phyloP scores from a whole-genome alignment of 495 filamentous ascomycete species.

The Penicillium antarcticum region DNA sequence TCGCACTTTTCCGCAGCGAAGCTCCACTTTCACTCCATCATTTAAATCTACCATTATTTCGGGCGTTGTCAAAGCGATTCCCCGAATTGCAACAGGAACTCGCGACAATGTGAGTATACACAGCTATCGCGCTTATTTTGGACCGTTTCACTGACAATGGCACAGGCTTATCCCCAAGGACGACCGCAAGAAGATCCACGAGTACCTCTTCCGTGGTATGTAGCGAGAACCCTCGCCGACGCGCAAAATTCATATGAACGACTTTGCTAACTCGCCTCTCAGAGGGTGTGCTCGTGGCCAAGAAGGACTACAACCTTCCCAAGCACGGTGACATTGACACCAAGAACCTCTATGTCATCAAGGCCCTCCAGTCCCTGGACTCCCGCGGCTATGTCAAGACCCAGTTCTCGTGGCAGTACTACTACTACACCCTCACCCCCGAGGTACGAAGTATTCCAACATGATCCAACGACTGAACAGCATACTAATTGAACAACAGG shows the following conservation, averaged over 20 bases:
- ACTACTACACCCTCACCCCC: slow-evolving; percentile 99
- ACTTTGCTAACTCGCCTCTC: slow-evolving; percentile 19
- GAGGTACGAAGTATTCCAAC: slow-evolving; percentile 44
- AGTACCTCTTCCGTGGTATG: slow-evolving; percentile 98
- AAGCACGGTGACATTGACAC: slow-evolving; percentile 95
- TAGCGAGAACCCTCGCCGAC: slow-evolving; percentile 25
- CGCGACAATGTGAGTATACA: slow-evolving; percentile 51
- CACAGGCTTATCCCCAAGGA: slow-evolving; percentile 95
- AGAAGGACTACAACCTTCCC: slow-evolving; percentile 95
- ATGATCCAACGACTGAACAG: background rate
- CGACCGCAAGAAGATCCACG: slow-evolving; percentile 99
- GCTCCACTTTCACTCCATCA: slow-evolving; percentile 39
- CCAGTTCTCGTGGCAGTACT: slow-evolving; percentile 99
- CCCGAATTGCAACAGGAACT: slow-evolving; percentile 57
- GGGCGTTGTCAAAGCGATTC: slow-evolving; percentile 55
- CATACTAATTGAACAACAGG: slow-evolving; percentile 32
- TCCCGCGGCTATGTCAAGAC: slow-evolving; percentile 99
- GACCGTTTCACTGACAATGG: slow-evolving; percentile 20
- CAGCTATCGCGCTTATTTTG: background rate
- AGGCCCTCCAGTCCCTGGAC: slow-evolving; percentile 95
- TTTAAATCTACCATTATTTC: slow-evolving; percentile 40
- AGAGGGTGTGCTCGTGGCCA: slow-evolving; percentile 98
- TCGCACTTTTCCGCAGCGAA: slow-evolving; percentile 39
- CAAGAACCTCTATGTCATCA: slow-evolving; percentile 98
- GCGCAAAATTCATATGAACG: background rate